Conservation (phyloP, 768 basidiomycete species). For the Tephrocybe rancida region DNA sequence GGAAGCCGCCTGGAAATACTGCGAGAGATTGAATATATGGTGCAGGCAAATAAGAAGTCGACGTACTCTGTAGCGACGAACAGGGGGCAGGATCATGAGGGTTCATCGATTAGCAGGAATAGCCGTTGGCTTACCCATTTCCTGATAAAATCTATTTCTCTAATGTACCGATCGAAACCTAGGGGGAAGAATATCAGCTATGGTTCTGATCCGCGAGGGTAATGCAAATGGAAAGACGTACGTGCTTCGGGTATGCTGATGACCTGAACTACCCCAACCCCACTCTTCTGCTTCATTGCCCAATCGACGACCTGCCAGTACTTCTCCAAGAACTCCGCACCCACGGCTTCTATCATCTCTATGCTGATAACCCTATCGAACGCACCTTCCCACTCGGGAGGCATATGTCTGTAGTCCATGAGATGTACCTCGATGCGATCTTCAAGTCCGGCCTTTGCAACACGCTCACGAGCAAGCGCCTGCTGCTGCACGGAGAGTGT, state of each 20-base stretch:
- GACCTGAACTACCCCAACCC: constrained; percentile 71
- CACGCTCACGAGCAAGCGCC: constrained; percentile 54
- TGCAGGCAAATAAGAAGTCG: neutral
- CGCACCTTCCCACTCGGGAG: constrained; percentile 57
- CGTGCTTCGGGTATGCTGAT: constrained; percentile 77
- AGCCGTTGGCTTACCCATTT: constrained; percentile 60
- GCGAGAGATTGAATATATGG: neutral
- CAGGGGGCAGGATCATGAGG: neutral
- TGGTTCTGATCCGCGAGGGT: no score
- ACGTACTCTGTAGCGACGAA: constrained; percentile 26
- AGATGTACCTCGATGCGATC: constrained; percentile 64
- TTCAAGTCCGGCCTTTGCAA: constrained; percentile 50
- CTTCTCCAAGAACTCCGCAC: constrained; percentile 60
- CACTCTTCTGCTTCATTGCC: constrained; percentile 60
- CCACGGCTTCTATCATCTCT: constrained; percentile 81
- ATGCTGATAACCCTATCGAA: constrained; percentile 76
- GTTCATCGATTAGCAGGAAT: neutral
- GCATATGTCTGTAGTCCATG: constrained; percentile 76
- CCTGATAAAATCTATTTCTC: constrained; percentile 72
- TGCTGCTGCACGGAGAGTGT: constrained; percentile 74
- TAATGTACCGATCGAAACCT: constrained; percentile 59
- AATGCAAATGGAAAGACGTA: constrained; percentile 31
- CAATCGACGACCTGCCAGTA: constrained; percentile 71
- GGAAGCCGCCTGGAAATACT: constrained; percentile 75
- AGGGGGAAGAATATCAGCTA: neutral